A percentile compares a stretch with the other conserved stretches of the same genome.
phyloP scores from a whole-genome alignment of 176 grass and related monocot species.

The Puya raimondii region DNA sequence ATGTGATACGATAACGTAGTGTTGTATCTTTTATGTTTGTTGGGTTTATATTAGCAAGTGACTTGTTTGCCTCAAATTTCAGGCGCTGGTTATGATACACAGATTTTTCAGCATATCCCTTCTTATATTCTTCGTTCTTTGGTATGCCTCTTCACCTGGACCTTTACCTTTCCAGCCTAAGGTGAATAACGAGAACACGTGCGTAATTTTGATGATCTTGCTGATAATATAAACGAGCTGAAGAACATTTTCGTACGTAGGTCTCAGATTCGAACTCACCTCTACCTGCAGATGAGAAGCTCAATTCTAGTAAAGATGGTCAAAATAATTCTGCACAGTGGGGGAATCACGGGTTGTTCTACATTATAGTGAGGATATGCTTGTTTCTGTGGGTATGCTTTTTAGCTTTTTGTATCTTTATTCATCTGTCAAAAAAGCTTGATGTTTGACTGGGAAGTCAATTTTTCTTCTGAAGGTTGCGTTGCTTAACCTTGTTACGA shows the following conservation, averaged over 20 bases:
- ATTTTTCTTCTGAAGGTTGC: slow-evolving; percentile 50
- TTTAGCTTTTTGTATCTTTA: not conserved
- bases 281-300: not conserved
- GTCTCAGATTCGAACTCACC: slow-evolving; percentile 1
- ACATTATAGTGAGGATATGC: slow-evolving; percentile 68
- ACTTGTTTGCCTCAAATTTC: slow-evolving; percentile 24
- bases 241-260: not conserved
- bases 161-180: slow-evolving; percentile 9
- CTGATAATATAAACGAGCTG: not conserved
- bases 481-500: slow-evolving; percentile 92
- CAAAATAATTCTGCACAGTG: slow-evolving; percentile 34
- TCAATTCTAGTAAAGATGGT: slow-evolving; percentile 41
- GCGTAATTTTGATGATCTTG: not conserved
- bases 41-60: not conserved
- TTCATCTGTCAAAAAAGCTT: not conserved
- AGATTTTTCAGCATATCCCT: slow-evolving; percentile 91
- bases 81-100: slow-evolving; percentile 85
- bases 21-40: not conserved
- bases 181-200: slow-evolving; percentile 20
- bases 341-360: slow-evolving; percentile 68
- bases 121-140: slow-evolving; percentile 76
- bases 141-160: slow-evolving; percentile 57
- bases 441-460: not conserved
- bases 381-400: slow-evolving; percentile 75
- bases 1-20: not conserved